Base-by-base conservation (phyloP, 2,329 filamentous ascomycete genomes). In the Mariannaea sp. region DNA sequence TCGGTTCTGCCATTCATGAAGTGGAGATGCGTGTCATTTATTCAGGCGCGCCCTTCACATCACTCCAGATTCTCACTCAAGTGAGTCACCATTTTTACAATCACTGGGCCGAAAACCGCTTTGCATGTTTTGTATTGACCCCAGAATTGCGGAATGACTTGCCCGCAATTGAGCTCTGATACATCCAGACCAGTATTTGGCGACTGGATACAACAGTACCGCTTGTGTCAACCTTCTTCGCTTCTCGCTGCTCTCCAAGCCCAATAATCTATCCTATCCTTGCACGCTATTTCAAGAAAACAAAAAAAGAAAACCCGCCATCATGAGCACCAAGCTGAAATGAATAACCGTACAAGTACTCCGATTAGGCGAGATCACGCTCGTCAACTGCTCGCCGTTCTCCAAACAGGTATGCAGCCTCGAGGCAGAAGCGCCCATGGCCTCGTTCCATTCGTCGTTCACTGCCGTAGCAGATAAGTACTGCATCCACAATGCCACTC, bases 401-500 rank as follows among this genome's bases (percentile, higher is more conserved):
- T 16, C 91, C 90, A 77, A 97, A 96, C 42, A 97, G 74, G 72
- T 90, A 87, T 6, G 90, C 92, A 3, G 93, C 93, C 73, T 97
- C 93, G 55, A 94, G 85, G 72, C 93, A 97, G 74, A 96, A 97
- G 40, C 89, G 86, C 5, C 86, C 88, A 44, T 80, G 83, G 16
- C 83, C 84, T 57, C 82, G 82, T 49, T 79, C 81, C 73, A 87
- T 87, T 45, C 82, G 84, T 61, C 88, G 81, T 74, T 99, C 94
- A 66, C 90, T 96, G 20, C 90, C 92, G 83, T 96, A 97, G 76
- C 94, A 99, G 10, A 99, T 87, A 19, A 97, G 83, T 29, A 91
- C 86, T 3, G 89, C 92, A 71, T 96, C 92, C 4, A 96, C 83
- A 46, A 96, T 92, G 47, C 90, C 90, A 45, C 89, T 89, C 19